Evolutionary conservation across 23 red algal species (phyloP).

Genomic region (Agarophyton chilense): DNA sequence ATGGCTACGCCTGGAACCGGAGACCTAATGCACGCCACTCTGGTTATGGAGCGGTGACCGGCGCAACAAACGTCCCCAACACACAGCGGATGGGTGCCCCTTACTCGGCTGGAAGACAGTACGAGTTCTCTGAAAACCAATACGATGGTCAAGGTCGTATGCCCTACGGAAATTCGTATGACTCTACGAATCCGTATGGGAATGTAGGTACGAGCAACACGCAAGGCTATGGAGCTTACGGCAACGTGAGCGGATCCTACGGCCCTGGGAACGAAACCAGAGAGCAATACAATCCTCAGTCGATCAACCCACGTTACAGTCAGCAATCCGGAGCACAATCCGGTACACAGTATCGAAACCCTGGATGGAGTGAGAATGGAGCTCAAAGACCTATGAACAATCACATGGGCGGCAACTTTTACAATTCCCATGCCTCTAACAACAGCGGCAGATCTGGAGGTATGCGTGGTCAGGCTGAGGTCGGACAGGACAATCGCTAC

Average conservation of each 20-base stretch:
- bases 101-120: conserved; percentile 9
- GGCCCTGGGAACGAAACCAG: conserved; percentile 10
- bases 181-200: not conserved
- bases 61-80: not conserved
- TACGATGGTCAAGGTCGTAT: not conserved
- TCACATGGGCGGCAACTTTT: not conserved
- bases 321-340: not conserved
- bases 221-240: not conserved
- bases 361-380: conserved; percentile 9
- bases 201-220: not conserved
- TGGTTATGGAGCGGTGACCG: not conserved
- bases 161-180: not conserved
- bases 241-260: not conserved
- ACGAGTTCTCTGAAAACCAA: conserved; percentile 1
- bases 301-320: not conserved
- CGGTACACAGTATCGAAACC: not conserved
- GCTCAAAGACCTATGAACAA: conserved; percentile 4
- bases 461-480: not conserved
- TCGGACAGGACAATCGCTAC: conserved; percentile 1
- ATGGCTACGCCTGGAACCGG: conserved; percentile 48
- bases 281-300: not conserved
- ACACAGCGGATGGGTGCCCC: not conserved
- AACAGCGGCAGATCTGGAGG: not conserved
- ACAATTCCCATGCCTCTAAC: conserved; percentile 14
- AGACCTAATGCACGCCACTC: not conserved